Evolutionary conservation across 2,329 filamentous ascomycete species (phyloP).

Genomic region (Monosporascus ibericus): DNA sequence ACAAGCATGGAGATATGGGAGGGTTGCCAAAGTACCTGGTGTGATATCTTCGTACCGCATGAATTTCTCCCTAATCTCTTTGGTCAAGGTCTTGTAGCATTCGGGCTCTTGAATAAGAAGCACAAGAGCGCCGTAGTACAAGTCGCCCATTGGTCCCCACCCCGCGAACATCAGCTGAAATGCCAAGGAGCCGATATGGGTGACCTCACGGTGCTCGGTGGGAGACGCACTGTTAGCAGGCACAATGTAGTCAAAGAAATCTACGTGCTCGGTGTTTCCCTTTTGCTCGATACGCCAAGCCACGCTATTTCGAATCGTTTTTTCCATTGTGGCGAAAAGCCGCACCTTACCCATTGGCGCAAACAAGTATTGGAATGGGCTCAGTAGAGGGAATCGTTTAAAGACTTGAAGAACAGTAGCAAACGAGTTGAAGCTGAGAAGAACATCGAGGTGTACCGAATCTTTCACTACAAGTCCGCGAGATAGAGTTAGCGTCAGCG

Average conservation of each 20-base stretch:
- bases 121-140: constrained; percentile 7
- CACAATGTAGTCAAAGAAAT: constrained; percentile 15
- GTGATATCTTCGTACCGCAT: constrained; percentile 23
- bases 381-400: constrained; percentile 7
- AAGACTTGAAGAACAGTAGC: background rate
- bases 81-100: constrained; percentile 13
- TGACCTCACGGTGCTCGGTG: background rate
- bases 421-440: background rate
- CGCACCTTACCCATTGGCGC: constrained; percentile 5
- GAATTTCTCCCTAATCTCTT: constrained; percentile 27
- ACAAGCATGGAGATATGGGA: constrained; percentile 28
- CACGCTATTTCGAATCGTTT: constrained; percentile 5
- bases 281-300: constrained; percentile 9
- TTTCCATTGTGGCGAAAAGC: constrained; percentile 4
- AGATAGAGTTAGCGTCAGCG: background rate
- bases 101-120: constrained; percentile 20
- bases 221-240: constrained; percentile 4
- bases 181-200: constrained; percentile 7
- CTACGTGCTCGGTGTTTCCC: constrained; percentile 7
- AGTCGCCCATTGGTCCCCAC: constrained; percentile 9
- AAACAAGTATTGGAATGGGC: constrained; percentile 9
- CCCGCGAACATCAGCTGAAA: constrained; percentile 13
- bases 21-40: constrained; percentile 10
- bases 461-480: background rate
- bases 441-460: background rate